Evolutionary conservation across 2,329 filamentous ascomycete genomes (phyloP).

Genomic region (Elsinoe ampelina): DNA sequence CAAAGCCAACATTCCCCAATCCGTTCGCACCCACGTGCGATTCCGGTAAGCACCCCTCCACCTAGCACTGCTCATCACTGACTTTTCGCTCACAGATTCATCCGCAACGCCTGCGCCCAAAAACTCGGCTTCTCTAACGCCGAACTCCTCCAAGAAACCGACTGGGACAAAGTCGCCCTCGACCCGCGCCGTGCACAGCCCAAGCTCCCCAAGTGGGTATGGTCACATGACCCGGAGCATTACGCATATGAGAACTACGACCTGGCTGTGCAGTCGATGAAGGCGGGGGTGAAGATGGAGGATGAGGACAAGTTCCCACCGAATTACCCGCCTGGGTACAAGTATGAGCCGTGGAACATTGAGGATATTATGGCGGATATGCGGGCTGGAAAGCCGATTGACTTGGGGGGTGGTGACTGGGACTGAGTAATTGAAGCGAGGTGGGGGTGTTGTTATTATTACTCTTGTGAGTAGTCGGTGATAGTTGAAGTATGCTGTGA

Average conservation of each 20-base stretch:
- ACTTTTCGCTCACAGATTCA: slow-evolving; percentile 29
- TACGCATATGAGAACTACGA: slow-evolving; percentile 38
- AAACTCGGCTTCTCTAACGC: slow-evolving; percentile 41
- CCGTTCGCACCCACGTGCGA: slow-evolving; percentile 33
- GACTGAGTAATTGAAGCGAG: slow-evolving; percentile 13
- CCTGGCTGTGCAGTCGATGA: slow-evolving; percentile 33
- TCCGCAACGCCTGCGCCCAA: slow-evolving; percentile 40
- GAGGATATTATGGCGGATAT: slow-evolving; percentile 34
- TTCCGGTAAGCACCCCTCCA: slow-evolving; percentile 28
- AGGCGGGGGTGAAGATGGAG: slow-evolving; percentile 34
- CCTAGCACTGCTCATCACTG: background rate
- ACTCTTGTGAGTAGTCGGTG: no score
- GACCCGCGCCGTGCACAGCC: slow-evolving; percentile 36
- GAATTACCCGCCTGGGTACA: slow-evolving; percentile 34
- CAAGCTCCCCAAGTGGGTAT: slow-evolving; percentile 40
- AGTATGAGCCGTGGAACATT: slow-evolving; percentile 34
- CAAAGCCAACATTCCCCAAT: slow-evolving; percentile 30
- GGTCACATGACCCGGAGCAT: slow-evolving; percentile 36
- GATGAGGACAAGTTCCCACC: slow-evolving; percentile 34
- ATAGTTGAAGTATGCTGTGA: no score
- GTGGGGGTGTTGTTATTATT: background rate
- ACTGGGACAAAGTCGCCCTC: slow-evolving; percentile 41
- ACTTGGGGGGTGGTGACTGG: slow-evolving; percentile 28
- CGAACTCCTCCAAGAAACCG: slow-evolving; percentile 39
- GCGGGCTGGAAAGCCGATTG: slow-evolving; percentile 26